phyloP scores from a whole-genome alignment of 164 flowering plant genomes.

The Magnolia changhungtana region DNA sequence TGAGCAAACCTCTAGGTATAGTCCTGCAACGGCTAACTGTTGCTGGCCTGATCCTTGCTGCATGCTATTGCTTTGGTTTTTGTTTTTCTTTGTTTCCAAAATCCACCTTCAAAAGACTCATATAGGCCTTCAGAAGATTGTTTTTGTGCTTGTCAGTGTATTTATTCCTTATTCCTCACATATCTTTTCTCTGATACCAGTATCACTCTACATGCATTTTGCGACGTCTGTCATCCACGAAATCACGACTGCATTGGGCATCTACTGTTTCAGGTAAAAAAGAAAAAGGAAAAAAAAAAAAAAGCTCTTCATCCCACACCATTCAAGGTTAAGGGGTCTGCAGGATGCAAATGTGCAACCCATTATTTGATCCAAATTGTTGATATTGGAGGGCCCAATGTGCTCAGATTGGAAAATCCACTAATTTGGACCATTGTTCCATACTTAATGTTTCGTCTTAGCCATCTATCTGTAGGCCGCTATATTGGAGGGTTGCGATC shows the following conservation, averaged over 20 bases:
- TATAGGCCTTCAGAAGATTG: background rate
- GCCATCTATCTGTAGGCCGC: too few species aligned
- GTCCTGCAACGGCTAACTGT: too few species aligned
- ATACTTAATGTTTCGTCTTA: too few species aligned
- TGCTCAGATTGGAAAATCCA: too few species aligned
- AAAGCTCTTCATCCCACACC: background rate
- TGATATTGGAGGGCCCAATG: background rate
- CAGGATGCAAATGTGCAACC: background rate
- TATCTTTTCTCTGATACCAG: slow-evolving; percentile 35
- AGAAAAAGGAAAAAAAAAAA: background rate
- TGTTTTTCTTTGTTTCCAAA: too few species aligned
- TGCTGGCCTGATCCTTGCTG: background rate
- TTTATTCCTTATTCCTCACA: slow-evolving; percentile 4
- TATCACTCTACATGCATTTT: slow-evolving; percentile 72
- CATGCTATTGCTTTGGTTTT: background rate
- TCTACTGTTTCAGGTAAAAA: slow-evolving; percentile 88
- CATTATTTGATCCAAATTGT: background rate
- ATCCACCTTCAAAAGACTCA: background rate
- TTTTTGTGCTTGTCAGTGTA: background rate
- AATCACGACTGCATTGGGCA: slow-evolving; percentile 88
- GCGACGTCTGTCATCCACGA: slow-evolving; percentile 87
- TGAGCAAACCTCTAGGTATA: too few species aligned
- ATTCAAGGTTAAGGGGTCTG: background rate
- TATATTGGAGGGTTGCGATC: background rate
- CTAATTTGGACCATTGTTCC: too few species aligned